Percentiles rank a stretch among this genome's conserved stretches.
phyloP scores from a whole-genome alignment of 2,329 filamentous ascomycete species.

The Fusarium pilosicola region DNA sequence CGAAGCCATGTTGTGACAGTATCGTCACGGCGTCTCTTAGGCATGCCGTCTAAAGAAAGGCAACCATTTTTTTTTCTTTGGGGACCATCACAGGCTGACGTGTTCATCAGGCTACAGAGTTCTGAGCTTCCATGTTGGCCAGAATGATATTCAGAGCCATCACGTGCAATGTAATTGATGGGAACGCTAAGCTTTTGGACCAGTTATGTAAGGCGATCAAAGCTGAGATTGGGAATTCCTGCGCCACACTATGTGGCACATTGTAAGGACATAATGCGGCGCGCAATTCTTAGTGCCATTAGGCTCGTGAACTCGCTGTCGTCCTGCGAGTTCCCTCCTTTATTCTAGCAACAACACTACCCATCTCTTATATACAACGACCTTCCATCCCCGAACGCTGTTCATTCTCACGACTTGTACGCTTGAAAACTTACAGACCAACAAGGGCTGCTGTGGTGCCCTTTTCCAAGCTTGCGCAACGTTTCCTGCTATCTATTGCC shows the following conservation, averaged over 20 bases:
- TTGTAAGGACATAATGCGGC: slow-evolving; percentile 32
- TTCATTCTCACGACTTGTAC: slow-evolving; percentile 3
- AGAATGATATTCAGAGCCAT: slow-evolving; percentile 13
- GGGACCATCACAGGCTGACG: slow-evolving; percentile 39
- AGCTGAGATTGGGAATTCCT: not conserved
- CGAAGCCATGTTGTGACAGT: not conserved
- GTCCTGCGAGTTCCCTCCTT: slow-evolving; percentile 47
- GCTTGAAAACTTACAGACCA: not conserved
- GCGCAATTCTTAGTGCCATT: slow-evolving; percentile 44
- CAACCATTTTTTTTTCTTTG: slow-evolving; percentile 14
- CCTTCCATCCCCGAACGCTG: slow-evolving; percentile 3
- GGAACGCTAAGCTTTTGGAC: not conserved
- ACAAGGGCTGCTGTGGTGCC: not conserved
- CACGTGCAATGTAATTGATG: slow-evolving; percentile 23
- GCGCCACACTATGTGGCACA: slow-evolving; percentile 45
- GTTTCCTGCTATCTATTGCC: slow-evolving; percentile 25
- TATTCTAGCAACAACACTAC: slow-evolving; percentile 45
- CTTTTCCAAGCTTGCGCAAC: slow-evolving; percentile 20
- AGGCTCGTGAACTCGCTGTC: slow-evolving; percentile 48
- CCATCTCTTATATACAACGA: slow-evolving; percentile 35
- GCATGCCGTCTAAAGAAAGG: slow-evolving; percentile 11
- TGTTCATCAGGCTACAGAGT: slow-evolving; percentile 39
- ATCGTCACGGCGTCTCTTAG: not conserved
- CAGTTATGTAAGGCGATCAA: slow-evolving; percentile 7
- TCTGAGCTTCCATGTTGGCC: slow-evolving; percentile 26